Conservation (phyloP, 257 asterid genomes). For the Solanum pennellii region DNA sequence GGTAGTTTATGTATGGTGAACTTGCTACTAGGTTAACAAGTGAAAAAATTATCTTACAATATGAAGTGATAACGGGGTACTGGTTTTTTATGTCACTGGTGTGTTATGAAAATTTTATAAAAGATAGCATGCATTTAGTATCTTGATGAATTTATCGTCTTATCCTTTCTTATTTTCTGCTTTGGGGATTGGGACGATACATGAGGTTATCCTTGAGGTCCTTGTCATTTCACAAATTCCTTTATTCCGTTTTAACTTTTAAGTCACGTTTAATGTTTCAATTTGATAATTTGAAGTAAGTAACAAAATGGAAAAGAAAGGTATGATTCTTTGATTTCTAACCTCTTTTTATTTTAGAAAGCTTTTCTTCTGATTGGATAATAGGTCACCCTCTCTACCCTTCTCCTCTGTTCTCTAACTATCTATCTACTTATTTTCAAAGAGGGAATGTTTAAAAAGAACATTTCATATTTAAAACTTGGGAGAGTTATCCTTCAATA, state of each 20-base stretch:
- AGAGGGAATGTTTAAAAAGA: background rate
- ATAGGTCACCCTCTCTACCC: background rate
- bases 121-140: background rate
- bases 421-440: background rate
- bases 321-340: background rate
- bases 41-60: background rate
- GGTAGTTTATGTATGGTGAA: background rate
- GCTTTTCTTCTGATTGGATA: background rate
- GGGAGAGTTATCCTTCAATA: background rate
- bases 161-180: background rate
- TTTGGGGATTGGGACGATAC: background rate
- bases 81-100: background rate
- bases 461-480: background rate
- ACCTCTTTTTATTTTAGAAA: background rate
- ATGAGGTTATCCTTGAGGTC: background rate
- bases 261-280: background rate
- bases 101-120: background rate
- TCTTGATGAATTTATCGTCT: background rate
- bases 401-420: background rate
- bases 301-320: background rate
- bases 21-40: background rate
- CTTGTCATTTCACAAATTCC: background rate
- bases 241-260: background rate
- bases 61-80: background rate
- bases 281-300: background rate